These are phyloP conservation scores for Quambalaria eucalypti DNA, from an alignment of 1,284 basidiomycete species.

Conservation along the genomic window DNA sequence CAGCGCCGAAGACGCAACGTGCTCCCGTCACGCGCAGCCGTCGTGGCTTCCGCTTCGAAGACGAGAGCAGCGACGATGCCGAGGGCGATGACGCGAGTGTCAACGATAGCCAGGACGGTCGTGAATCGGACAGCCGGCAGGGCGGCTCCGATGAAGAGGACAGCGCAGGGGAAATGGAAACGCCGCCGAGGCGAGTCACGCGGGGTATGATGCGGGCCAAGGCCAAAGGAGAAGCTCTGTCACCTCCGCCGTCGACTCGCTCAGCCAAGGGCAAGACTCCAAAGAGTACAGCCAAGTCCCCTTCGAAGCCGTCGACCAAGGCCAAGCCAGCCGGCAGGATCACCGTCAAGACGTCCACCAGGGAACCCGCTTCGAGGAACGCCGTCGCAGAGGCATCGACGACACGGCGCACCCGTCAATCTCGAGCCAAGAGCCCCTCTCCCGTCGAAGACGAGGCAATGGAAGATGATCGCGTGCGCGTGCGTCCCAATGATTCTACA, in stretches of 20 bases:
- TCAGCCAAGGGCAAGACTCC: background rate
- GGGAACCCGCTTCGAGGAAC: background rate
- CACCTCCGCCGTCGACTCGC: background rate
- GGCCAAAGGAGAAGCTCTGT: background rate
- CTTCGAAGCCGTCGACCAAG: background rate
- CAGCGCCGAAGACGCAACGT: background rate
- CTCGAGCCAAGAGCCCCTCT: background rate
- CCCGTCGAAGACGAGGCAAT: background rate
- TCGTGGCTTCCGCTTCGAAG: too few species aligned
- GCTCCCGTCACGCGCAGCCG: background rate
- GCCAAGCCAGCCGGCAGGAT: too few species aligned
- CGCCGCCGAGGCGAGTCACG: background rate
- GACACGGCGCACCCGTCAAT: too few species aligned
- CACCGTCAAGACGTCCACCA: too few species aligned
- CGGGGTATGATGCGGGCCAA: background rate
- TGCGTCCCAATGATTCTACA: too few species aligned
- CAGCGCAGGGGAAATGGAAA: background rate
- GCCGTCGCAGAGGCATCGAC: too few species aligned
- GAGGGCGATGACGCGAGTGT: background rate
- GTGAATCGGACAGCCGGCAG: too few species aligned
- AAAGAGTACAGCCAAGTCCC: background rate
- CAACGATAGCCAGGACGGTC: too few species aligned
- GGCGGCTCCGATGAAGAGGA: background rate
- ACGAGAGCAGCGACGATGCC: too few species aligned
- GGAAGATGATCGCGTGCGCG: background rate